phyloP scores from a whole-genome alignment of 2,329 filamentous ascomycete species.

The Hymenotorrendiella dingleyae region DNA sequence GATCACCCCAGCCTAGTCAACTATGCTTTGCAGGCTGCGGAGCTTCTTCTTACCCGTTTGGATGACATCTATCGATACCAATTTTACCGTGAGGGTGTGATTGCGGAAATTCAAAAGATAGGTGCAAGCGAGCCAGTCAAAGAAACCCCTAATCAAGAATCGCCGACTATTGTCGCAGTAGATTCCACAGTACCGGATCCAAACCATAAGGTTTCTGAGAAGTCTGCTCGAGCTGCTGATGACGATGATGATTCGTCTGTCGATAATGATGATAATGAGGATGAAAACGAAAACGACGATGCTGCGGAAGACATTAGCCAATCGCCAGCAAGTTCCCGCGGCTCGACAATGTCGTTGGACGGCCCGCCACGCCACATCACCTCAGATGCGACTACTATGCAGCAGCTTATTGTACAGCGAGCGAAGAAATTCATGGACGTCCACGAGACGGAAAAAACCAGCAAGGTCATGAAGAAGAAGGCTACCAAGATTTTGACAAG shows the following conservation, averaged over 20 bases:
- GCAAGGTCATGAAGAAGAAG: constrained; percentile 69
- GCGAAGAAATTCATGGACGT: constrained; percentile 79
- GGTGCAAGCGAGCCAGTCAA: constrained; percentile 39
- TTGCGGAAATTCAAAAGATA: constrained; percentile 81
- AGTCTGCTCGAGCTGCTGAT: constrained; percentile 21
- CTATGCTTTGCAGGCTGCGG: constrained; percentile 80
- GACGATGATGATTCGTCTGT: constrained; percentile 34
- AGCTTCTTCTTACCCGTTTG: constrained; percentile 77
- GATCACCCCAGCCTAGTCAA: constrained; percentile 86
- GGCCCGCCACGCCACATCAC: constrained; percentile 44
- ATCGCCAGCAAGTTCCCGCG: constrained; percentile 44
- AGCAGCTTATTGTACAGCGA: constrained; percentile 66
- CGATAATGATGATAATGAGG: constrained; percentile 42
- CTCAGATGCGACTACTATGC: constrained; percentile 50
- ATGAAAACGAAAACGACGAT: constrained; percentile 45
- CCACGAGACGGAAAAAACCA: constrained; percentile 71
- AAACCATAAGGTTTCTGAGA: constrained; percentile 29
- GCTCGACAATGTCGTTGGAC: constrained; percentile 59
- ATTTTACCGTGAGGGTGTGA: constrained; percentile 94
- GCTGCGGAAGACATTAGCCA: constrained; percentile 39
- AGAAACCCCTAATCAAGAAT: constrained; percentile 17
- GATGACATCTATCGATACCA: constrained; percentile 90
- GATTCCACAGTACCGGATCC: constrained; percentile 30
- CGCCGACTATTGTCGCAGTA: constrained; percentile 13
- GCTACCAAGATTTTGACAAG: constrained; percentile 69